These are phyloP conservation scores for Tephrocybe sp. DNA, from an alignment of 768 basidiomycete species.

Conservation along the genomic window DNA sequence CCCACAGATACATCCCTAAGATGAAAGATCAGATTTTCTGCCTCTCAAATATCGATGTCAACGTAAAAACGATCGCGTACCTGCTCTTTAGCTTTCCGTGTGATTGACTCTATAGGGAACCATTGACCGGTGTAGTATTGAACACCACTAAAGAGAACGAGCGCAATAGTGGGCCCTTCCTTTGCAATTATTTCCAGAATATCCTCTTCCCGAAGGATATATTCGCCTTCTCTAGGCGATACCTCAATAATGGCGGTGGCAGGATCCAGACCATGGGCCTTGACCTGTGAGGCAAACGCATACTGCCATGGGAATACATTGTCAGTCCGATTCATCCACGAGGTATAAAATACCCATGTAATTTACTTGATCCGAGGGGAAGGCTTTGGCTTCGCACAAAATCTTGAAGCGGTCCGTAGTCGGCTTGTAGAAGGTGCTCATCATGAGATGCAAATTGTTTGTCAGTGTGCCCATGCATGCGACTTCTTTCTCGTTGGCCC, in stretches of 20 bases:
- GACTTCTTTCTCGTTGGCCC: conserved; percentile 86
- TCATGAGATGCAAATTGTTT: conserved; percentile 92
- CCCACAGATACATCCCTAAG: conserved; percentile 88
- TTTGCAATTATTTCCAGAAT: conserved; percentile 73
- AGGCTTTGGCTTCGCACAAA: conserved; percentile 89
- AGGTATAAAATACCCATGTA: conserved; percentile 11
- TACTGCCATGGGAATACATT: conserved; percentile 53
- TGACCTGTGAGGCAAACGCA: conserved; percentile 91
- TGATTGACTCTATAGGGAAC: conserved; percentile 86
- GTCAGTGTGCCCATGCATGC: conserved; percentile 96
- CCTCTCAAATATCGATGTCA: conserved; percentile 8
- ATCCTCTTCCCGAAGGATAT: conserved; percentile 82
- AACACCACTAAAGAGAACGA: conserved; percentile 91
- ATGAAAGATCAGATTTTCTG: conserved; percentile 16
- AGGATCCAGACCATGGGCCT: conserved; percentile 75
- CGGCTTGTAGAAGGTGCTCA: conserved; percentile 92
- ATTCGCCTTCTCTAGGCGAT: conserved; percentile 79
- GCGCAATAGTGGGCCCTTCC: conserved; percentile 75
- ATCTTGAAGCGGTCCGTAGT: conserved; percentile 86
- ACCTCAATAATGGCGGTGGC: conserved; percentile 74
- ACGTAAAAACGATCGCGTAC: conserved; percentile 36
- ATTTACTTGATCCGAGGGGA: conserved; percentile 93
- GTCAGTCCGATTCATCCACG: conserved; percentile 13
- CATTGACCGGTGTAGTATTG: conserved; percentile 98
- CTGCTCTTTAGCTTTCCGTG: conserved; percentile 79